These are phyloP conservation scores for Metschnikowia kunwiensis DNA, from an alignment of 805 yeast species.

Conservation along the genomic window DNA sequence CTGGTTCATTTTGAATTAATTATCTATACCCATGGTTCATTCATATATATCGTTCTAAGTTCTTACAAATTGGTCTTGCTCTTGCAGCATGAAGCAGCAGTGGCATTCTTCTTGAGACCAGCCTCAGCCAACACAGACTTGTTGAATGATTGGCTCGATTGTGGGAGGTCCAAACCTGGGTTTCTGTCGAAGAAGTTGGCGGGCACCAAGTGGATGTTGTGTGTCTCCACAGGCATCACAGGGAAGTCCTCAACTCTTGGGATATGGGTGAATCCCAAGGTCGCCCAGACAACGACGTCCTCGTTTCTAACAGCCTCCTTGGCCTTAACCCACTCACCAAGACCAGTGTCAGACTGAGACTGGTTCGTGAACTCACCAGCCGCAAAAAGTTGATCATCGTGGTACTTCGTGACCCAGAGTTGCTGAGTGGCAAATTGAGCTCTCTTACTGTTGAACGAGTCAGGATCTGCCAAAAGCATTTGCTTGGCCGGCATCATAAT, in stretches of 20 bases:
- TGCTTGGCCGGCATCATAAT: constrained; percentile 71
- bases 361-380: constrained; percentile 89
- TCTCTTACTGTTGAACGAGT: constrained; percentile 64
- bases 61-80: constrained; percentile 35
- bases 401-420: constrained; percentile 77
- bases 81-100: constrained; percentile 32
- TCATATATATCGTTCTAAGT: too few species aligned
- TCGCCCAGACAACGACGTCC: constrained; percentile 77
- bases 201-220: constrained; percentile 62
- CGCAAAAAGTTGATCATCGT: constrained; percentile 68
- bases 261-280: constrained; percentile 76
- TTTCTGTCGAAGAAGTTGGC: constrained; percentile 72
- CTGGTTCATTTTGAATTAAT: too few species aligned
- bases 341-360: constrained; percentile 66
- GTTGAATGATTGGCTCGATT: constrained; percentile 64
- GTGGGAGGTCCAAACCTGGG: constrained; percentile 78
- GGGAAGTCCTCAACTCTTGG: constrained; percentile 88
- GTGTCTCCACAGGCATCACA: constrained; percentile 82
- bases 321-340: constrained; percentile 69
- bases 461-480: constrained; percentile 64
- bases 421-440: constrained; percentile 76
- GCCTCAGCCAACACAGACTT: constrained; percentile 47
- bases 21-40: too few species aligned
- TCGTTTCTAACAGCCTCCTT: constrained; percentile 67
- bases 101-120: constrained; percentile 20